Evolutionary conservation across 2,329 filamentous ascomycete genomes (phyloP).

Genomic region (Nakataea oryzae): DNA sequence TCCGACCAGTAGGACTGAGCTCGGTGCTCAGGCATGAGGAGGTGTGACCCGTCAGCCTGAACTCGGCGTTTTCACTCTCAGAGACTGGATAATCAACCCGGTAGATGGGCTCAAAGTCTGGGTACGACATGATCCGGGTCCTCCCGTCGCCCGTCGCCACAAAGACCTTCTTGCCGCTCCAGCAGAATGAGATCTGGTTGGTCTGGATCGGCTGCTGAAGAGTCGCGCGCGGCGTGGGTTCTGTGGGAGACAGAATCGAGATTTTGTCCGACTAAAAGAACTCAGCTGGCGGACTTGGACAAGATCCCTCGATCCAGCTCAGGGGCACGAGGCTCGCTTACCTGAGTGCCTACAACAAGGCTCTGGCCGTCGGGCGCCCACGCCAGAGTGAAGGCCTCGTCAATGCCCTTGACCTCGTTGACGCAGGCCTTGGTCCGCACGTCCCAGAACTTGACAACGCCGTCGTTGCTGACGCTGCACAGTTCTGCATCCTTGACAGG

Average conservation of each 20-base stretch:
- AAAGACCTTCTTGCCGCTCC: constrained; percentile 61
- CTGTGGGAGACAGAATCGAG: constrained; percentile 50
- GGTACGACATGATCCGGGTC: constrained; percentile 60
- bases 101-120: constrained; percentile 46
- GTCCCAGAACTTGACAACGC: constrained; percentile 71
- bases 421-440: constrained; percentile 61
- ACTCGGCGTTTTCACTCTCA: constrained; percentile 28
- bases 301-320: not conserved
- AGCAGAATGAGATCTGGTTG: constrained; percentile 66
- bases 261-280: constrained; percentile 45
- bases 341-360: constrained; percentile 64
- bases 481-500: constrained; percentile 68
- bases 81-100: constrained; percentile 33
- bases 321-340: constrained; percentile 20
- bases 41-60: constrained; percentile 61
- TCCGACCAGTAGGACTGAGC: constrained; percentile 60
- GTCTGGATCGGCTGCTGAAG: constrained; percentile 55
- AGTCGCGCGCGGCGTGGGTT: constrained; percentile 42
- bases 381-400: constrained; percentile 58
- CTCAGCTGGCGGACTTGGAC: not conserved
- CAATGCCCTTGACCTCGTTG: constrained; percentile 57
- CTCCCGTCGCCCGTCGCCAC: constrained; percentile 61
- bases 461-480: constrained; percentile 64
- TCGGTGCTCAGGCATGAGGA: constrained; percentile 59
- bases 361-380: constrained; percentile 65